Evolutionary conservation across 148 eudicot genomes (phyloP).

Genomic region (Cornus kousa): DNA sequence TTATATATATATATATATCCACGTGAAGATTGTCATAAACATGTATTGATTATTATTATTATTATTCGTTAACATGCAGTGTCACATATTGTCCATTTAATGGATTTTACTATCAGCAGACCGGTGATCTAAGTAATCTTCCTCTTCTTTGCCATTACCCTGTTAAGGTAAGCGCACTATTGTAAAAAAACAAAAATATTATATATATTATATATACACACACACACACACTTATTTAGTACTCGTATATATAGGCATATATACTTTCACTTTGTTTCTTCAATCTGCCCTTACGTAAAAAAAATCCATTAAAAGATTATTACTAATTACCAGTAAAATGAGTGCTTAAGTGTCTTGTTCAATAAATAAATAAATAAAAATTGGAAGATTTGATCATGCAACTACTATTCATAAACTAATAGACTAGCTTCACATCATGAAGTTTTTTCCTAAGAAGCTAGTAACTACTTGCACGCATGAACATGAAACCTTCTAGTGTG

Average conservation of each 20-base stretch:
- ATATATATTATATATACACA: no score
- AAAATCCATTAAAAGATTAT: not conserved
- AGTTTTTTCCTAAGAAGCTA: no score
- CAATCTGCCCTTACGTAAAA: not conserved
- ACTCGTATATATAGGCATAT: not conserved
- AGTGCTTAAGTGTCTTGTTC: no score
- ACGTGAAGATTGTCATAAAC: not conserved
- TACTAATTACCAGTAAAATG: not conserved
- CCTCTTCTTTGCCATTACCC: slow-evolving; percentile 97
- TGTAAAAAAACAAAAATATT: no score
- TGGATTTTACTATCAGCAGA: slow-evolving; percentile 44
- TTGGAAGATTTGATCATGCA: no score
- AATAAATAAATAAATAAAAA: no score
- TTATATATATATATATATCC: not conserved
- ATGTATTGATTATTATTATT: not conserved
- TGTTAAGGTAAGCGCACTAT: slow-evolving; percentile 53
- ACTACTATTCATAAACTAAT: no score
- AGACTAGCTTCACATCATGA: no score
- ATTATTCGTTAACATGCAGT: slow-evolving; percentile 30
- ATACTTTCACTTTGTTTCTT: not conserved
- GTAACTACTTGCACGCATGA: no score
- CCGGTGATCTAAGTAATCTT: slow-evolving; percentile 71
- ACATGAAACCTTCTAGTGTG: no score
- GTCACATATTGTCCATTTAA: slow-evolving; percentile 49
- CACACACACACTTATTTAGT: not conserved